Conservation (phyloP, 306 rosid species). For the Quercus parvula region DNA sequence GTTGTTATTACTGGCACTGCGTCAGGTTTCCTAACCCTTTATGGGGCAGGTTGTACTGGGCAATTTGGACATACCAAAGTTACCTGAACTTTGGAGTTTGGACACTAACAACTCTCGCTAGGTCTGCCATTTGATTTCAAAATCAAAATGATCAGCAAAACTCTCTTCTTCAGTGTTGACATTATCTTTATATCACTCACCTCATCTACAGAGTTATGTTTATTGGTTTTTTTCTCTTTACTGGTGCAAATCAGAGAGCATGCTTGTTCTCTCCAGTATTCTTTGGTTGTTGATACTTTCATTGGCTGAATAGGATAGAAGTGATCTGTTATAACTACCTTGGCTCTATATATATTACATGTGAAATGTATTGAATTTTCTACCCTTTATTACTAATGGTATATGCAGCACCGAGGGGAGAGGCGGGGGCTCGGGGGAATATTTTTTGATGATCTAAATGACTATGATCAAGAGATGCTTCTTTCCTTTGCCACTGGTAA, state of each 20-base stretch:
- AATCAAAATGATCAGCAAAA: neutral
- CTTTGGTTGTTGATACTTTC: neutral
- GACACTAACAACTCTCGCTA: neutral
- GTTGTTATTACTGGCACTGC: neutral
- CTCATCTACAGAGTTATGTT: neutral
- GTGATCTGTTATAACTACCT: neutral
- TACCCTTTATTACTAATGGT: slow-evolving; percentile 22
- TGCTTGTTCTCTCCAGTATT: neutral
- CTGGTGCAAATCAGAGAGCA: neutral
- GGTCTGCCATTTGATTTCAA: neutral
- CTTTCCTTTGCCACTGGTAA: slow-evolving; percentile 94
- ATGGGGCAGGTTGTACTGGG: neutral
- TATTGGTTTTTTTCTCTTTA: neutral
- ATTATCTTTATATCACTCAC: neutral
- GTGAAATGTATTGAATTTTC: slow-evolving; percentile 4
- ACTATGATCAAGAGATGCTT: slow-evolving; percentile 97
- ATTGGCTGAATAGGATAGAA: neutral
- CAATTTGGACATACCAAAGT: neutral
- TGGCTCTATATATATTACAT: neutral
- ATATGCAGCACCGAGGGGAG: slow-evolving; percentile 82
- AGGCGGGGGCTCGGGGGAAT: slow-evolving; percentile 98
- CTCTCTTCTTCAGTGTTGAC: neutral
- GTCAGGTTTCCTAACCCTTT: neutral
- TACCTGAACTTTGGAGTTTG: neutral
- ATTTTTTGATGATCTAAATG: slow-evolving; percentile 92